Percentiles rank a stretch among this genome's conserved stretches.
Evolutionary conservation across 1,284 basidiomycete species (phyloP).

Genomic region (Cronartium ribicola): DNA sequence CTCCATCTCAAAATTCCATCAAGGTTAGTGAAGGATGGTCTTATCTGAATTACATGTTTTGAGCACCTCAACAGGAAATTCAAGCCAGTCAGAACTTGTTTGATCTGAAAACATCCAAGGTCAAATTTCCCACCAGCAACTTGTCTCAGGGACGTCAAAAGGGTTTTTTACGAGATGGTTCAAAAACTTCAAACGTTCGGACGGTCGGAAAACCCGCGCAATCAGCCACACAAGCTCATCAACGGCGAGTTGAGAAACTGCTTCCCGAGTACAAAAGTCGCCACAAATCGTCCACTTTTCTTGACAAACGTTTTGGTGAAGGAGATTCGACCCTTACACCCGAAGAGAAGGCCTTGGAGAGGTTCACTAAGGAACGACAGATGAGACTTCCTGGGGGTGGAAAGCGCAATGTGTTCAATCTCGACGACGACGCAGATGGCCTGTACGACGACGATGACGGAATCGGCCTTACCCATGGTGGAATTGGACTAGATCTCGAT

Average conservation of each 20-base stretch:
- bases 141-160: constrained; percentile 11
- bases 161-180: neutral
- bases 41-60: neutral
- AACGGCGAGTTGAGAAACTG: constrained; percentile 59
- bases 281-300: constrained; percentile 76
- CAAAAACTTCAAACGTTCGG: constrained; percentile 4
- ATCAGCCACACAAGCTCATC: constrained; percentile 43
- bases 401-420: constrained; percentile 77
- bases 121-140: constrained; percentile 34
- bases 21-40: neutral
- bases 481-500: constrained; percentile 51
- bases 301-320: constrained; percentile 95
- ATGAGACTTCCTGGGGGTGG: constrained; percentile 57
- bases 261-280: constrained; percentile 74
- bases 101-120: constrained; percentile 34
- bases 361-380: constrained; percentile 86
- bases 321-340: constrained; percentile 80
- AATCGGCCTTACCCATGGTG: constrained; percentile 51
- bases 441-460: constrained; percentile 54
- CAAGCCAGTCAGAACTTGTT: constrained; percentile 39
- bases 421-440: constrained; percentile 73
- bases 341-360: constrained; percentile 95
- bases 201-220: constrained; percentile 34
- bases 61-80: constrained; percentile 25
- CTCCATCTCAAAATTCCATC: neutral